Conservation (phyloP, 2,329 filamentous ascomycete species). For the Penicillium psychrosexuale region DNA sequence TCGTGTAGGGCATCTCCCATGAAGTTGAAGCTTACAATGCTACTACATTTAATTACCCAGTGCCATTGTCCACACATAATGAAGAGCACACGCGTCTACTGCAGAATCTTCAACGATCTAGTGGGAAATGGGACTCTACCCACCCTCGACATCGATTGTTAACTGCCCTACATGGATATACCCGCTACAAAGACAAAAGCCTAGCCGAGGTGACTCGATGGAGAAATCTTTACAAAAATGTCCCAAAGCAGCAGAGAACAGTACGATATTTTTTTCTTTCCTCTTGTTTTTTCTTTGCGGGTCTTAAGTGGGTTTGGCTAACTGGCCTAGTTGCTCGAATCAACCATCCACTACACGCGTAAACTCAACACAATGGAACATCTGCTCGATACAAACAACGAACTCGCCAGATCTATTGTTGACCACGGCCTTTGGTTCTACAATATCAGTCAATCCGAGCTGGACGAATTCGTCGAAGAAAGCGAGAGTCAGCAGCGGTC, state of each 20-base stretch:
- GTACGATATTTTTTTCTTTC: conserved; percentile 3
- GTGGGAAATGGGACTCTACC: conserved; percentile 16
- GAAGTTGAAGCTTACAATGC: neutral
- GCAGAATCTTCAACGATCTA: conserved; percentile 13
- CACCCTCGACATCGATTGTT: conserved; percentile 29
- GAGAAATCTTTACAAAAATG: conserved; percentile 22
- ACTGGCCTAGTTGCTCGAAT: conserved; percentile 49
- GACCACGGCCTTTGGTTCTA: conserved; percentile 49
- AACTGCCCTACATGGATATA: conserved; percentile 26
- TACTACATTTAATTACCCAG: neutral
- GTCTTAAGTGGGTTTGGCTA: neutral
- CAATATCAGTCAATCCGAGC: conserved; percentile 43
- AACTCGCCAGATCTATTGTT: conserved; percentile 49
- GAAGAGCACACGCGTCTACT: conserved; percentile 18
- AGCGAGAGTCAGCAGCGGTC: conserved; percentile 36
- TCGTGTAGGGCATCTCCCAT: neutral
- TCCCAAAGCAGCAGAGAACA: conserved; percentile 16
- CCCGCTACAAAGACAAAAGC: conserved; percentile 22
- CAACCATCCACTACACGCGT: conserved; percentile 56
- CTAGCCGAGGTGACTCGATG: conserved; percentile 20
- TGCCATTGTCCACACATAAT: neutral
- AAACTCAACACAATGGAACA: conserved; percentile 49
- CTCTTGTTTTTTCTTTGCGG: neutral
- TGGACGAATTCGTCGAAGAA: conserved; percentile 43
- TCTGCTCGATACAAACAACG: conserved; percentile 47